A percentile compares a stretch with the other conserved stretches of the same genome.
Conservation (phyloP, 768 basidiomycete genomes). For the Panaeolus cyanescens region DNA sequence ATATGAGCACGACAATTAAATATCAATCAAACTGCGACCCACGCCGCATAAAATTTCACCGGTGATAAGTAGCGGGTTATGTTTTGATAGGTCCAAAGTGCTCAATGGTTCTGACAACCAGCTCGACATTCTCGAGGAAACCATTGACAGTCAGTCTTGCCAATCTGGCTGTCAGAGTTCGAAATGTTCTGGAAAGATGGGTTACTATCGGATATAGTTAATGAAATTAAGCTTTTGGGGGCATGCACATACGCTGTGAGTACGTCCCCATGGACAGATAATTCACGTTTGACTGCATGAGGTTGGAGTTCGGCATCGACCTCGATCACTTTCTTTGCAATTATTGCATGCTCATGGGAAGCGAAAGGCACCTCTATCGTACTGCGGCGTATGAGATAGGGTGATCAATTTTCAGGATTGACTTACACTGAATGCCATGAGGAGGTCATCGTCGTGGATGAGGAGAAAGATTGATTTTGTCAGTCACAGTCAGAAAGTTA, state of each 20-base stretch:
- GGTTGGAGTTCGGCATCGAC: constrained; percentile 87
- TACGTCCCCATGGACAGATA: constrained; percentile 65
- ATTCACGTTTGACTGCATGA: constrained; percentile 72
- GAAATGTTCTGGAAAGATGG: constrained; percentile 54
- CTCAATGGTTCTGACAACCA: constrained; percentile 79
- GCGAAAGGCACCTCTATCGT: constrained; percentile 80
- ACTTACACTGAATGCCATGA: constrained; percentile 13
- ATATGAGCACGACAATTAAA: constrained; percentile 11
- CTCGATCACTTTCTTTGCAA: constrained; percentile 82
- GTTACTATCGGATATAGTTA: constrained; percentile 5
- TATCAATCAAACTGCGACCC: constrained; percentile 25
- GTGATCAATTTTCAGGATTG: background rate
- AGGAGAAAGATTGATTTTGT: background rate
- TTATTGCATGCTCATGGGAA: constrained; percentile 70
- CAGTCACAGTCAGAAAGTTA: background rate
- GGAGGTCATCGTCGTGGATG: constrained; percentile 9
- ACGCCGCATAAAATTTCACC: constrained; percentile 2
- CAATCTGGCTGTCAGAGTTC: constrained; percentile 81
- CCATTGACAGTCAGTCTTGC: constrained; percentile 83
- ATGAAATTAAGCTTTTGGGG: background rate
- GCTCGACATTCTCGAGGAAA: constrained; percentile 87
- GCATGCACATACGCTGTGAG: constrained; percentile 69
- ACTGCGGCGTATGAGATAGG: constrained; percentile 12
- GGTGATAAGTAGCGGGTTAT: background rate
- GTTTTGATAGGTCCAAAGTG: constrained; percentile 57